Evolutionary conservation across 805 yeast genomes (phyloP).

Genomic region (Wickerhamomyces sydowiorum): DNA sequence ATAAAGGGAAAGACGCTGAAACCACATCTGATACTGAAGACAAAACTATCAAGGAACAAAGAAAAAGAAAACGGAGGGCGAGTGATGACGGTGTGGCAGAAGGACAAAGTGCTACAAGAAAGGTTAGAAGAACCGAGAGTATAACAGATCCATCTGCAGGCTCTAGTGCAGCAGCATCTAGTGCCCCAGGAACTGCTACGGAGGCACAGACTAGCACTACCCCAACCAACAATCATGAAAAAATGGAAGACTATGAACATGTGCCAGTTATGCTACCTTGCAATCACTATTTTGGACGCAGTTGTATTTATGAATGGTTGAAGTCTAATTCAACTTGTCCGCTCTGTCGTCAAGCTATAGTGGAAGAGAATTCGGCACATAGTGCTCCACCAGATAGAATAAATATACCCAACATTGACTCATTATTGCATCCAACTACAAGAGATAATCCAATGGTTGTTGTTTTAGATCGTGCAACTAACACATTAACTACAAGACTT

Average conservation of each 20-base stretch:
- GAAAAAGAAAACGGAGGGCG: not conserved
- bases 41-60: not conserved
- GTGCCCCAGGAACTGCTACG: not conserved
- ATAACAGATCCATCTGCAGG: not conserved
- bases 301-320: conserved; percentile 85
- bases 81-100: not conserved
- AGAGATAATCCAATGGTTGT: conserved; percentile 14
- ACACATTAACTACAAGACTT: conserved; percentile 12
- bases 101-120: not conserved
- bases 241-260: conserved; percentile 39
- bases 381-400: conserved; percentile 13
- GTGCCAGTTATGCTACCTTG: conserved; percentile 75
- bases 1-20: conserved; percentile 21
- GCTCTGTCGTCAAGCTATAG: conserved; percentile 56
- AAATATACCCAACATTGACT: conserved; percentile 16
- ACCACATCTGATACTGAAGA: conserved; percentile 9
- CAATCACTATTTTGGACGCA: conserved; percentile 78
- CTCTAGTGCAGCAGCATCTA: not conserved
- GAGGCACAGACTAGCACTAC: not conserved
- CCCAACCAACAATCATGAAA: not conserved
- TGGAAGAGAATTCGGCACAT: conserved; percentile 10
- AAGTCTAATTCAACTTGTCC: conserved; percentile 75
- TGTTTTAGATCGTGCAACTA: conserved; percentile 12
- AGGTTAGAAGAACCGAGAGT: conserved; percentile 1
- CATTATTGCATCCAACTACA: conserved; percentile 8